These are phyloP conservation scores for Cardiosporidium cionae DNA, from an alignment of 169 alveolate species.

Conservation along the genomic window DNA sequence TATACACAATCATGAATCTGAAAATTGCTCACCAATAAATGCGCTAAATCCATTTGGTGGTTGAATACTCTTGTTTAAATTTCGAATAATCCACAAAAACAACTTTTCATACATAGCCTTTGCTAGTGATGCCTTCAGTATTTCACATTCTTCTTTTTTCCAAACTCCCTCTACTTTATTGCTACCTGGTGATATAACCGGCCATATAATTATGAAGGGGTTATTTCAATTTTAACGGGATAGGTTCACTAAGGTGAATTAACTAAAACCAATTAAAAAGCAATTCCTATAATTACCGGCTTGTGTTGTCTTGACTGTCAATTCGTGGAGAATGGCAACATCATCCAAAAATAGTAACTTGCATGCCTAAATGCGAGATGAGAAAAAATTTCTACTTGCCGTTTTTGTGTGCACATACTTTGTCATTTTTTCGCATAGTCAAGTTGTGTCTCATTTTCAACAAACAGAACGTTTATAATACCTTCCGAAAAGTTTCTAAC, in stretches of 20 bases:
- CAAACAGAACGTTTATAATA: not conserved
- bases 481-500: slow-evolving; percentile 40
- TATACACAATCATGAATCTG: slow-evolving; percentile 94
- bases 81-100: slow-evolving; percentile 88
- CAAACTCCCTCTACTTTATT: slow-evolving; percentile 69
- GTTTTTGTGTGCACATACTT: too few relatives aligned
- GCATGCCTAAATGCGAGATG: slow-evolving; percentile 47
- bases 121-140: slow-evolving; percentile 76
- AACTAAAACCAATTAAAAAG: not conserved
- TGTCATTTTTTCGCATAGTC: too few relatives aligned
- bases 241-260: too few relatives aligned
- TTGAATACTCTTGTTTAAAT: slow-evolving; percentile 82
- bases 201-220: too few relatives aligned
- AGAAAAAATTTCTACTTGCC: not conserved
- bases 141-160: slow-evolving; percentile 73
- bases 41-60: slow-evolving; percentile 69
- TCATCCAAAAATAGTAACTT: slow-evolving; percentile 63
- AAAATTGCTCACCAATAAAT: slow-evolving; percentile 67
- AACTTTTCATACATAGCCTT: slow-evolving; percentile 90
- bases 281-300: slow-evolving; percentile 37
- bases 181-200: slow-evolving; percentile 40
- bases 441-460: too few relatives aligned
- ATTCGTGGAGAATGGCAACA: slow-evolving; percentile 52
- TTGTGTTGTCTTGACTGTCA: slow-evolving; percentile 59
- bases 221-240: too few relatives aligned